phyloP scores from a whole-genome alignment of 129 eudicot species.

The Artemisia tridentata region DNA sequence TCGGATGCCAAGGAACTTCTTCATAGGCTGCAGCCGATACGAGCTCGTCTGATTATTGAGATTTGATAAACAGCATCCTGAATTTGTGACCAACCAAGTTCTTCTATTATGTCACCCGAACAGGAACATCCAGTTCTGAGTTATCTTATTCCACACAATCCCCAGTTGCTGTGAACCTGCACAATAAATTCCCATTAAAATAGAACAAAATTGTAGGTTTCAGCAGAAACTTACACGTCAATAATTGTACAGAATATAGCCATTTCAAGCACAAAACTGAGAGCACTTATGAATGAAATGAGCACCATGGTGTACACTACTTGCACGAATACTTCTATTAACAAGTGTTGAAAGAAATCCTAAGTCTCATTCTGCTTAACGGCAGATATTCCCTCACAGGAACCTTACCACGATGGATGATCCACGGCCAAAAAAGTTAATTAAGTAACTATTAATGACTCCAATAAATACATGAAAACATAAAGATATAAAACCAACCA shows the following conservation, averaged over 20 bases:
- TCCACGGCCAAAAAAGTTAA: too few relatives aligned
- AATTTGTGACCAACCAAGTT: slow-evolving; percentile 8
- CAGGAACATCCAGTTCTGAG: neutral
- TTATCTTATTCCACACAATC: neutral
- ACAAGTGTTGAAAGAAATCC: neutral
- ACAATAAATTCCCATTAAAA: neutral
- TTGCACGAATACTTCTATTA: too few relatives aligned
- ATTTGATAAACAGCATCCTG: too few relatives aligned
- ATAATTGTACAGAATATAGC: neutral
- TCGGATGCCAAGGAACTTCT: too few relatives aligned
- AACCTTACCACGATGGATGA: too few relatives aligned
- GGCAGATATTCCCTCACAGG: neutral
- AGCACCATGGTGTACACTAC: too few relatives aligned
- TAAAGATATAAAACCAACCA: neutral
- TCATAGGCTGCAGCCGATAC: too few relatives aligned
- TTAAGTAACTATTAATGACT: too few relatives aligned
- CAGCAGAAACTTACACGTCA: too few relatives aligned
- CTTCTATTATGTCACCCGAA: neutral
- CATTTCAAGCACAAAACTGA: neutral
- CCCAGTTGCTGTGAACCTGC: neutral
- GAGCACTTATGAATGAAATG: neutral
- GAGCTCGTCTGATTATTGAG: too few relatives aligned
- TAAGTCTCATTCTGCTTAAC: neutral
- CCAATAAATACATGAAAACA: too few relatives aligned
- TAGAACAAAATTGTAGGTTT: too few relatives aligned